These are phyloP conservation scores for Solanum hybrid DNA, from an alignment of 305 asterid genomes.

Conservation along the genomic window DNA sequence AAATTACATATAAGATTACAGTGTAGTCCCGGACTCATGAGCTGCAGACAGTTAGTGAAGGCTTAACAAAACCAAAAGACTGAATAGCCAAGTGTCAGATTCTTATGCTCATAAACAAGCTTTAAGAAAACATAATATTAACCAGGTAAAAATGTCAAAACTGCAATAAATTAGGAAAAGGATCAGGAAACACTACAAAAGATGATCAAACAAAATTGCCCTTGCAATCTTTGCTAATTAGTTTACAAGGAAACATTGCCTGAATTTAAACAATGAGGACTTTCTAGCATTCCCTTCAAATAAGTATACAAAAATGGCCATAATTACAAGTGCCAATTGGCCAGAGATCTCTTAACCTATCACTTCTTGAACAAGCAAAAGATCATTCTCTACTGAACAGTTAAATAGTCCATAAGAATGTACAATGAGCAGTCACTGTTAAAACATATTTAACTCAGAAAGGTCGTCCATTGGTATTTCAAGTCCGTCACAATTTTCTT, in stretches of 20 bases:
- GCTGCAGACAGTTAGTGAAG: not conserved
- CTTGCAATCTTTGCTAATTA: not conserved
- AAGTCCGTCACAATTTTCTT: constrained; percentile 61
- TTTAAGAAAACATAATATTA: not conserved
- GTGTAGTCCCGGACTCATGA: not conserved
- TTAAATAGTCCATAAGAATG: constrained; percentile 44
- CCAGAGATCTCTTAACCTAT: constrained; percentile 23
- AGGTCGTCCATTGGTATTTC: constrained; percentile 92
- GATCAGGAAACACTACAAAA: not conserved
- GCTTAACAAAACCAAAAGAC: not conserved
- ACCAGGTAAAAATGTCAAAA: not conserved
- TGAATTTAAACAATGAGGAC: constrained; percentile 17
- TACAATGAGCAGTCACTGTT: constrained; percentile 32
- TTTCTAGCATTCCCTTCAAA: constrained; percentile 18
- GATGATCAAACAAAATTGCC: constrained; percentile 3
- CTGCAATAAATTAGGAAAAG: not conserved
- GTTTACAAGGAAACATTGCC: constrained; percentile 16
- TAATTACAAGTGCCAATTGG: constrained; percentile 65
- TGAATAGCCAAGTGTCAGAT: not conserved
- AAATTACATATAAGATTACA: not conserved
- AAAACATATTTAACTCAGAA: constrained; percentile 64
- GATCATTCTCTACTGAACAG: constrained; percentile 20
- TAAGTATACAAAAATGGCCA: constrained; percentile 30
- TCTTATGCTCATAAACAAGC: not conserved
- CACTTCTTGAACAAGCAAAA: constrained; percentile 13